Percentiles rank a stretch among this genome's conserved stretches.
Conservation (phyloP, 139 green algal species). For the Tetraselmis striata region DNA sequence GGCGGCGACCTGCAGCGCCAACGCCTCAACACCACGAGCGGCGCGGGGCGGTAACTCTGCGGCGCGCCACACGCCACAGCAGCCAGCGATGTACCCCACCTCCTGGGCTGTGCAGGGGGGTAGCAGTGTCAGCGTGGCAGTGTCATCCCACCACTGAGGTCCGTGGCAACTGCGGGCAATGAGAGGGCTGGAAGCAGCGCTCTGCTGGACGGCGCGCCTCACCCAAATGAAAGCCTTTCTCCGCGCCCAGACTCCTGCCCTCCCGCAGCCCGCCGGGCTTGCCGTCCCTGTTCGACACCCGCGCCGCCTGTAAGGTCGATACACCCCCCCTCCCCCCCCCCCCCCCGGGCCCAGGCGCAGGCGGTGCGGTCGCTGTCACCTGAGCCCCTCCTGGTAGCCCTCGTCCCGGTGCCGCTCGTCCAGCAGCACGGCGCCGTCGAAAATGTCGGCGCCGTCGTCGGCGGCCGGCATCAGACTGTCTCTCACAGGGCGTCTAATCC, state of each 20-base stretch:
- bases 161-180: neutral
- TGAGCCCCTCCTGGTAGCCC: neutral
- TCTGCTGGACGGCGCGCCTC: neutral
- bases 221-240: neutral
- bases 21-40: neutral
- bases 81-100: neutral
- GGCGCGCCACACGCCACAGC: neutral
- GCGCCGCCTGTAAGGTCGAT: neutral
- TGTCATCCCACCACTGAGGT: neutral
- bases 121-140: neutral
- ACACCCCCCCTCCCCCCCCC: neutral
- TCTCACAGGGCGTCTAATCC: too few species aligned
- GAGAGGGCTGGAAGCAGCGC: too few species aligned
- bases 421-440: neutral
- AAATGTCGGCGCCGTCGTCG: neutral
- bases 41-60: neutral
- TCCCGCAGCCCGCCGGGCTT: neutral
- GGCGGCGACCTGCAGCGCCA: neutral
- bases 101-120: neutral
- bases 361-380: neutral
- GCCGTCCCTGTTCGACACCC: neutral
- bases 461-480: too few species aligned
- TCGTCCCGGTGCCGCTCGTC: neutral
- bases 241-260: neutral
- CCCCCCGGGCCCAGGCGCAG: neutral